Evolutionary conservation across 352 stramenopile genomes (phyloP), one percentile per base, ranked within the genome.

Genomic region (Halophytophthora batemanensis): DNA sequence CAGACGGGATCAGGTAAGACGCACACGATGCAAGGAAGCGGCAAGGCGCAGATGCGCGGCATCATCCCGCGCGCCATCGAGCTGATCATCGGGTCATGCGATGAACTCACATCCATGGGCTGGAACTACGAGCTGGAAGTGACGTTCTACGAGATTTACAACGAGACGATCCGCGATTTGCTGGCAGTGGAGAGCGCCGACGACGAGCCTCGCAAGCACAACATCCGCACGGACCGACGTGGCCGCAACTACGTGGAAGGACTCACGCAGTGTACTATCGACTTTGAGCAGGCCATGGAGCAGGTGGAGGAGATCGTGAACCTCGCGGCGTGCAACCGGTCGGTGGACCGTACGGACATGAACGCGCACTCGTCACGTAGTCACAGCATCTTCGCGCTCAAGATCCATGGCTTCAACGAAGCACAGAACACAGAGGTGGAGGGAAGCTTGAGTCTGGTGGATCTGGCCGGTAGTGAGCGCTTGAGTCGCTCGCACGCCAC

Each of bases 101-200:
- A 79, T 31, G 71, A 87, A 23, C 42, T 93, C 38, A 70, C 71
- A 25, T 67, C 62, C 4, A 86, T 96, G 69, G 92, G 88, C 23
- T 99, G 97, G 98, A 74, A 86, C 23, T 99, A 99, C 69, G 87
- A 79, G 25, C 78, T 99, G 8, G 85, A 96, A 51, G 97, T 98
- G 37, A 98, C 89, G n/a, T 99, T 99, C 63, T 91, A 99, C 57
- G 98, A 99, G 81, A 99, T 99, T 45, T 99, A 99, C 83, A 99
- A 99, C 74, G 98, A 99, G 62, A 95, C 94, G n/a, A 93, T 99
- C 29, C 92, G 94, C 25, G 97, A 99, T 69, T 69, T 99, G 45
- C 85, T 99, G 13, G 78, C 80, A 4, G 80, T 73, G 29, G 71
- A 85, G 13, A 66, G 28, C 21, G 56, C 42, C 15, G 60, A 61